These are phyloP conservation scores for Nakazawaea anatomiae DNA, from an alignment of 805 yeast species.

Conservation along the genomic window DNA sequence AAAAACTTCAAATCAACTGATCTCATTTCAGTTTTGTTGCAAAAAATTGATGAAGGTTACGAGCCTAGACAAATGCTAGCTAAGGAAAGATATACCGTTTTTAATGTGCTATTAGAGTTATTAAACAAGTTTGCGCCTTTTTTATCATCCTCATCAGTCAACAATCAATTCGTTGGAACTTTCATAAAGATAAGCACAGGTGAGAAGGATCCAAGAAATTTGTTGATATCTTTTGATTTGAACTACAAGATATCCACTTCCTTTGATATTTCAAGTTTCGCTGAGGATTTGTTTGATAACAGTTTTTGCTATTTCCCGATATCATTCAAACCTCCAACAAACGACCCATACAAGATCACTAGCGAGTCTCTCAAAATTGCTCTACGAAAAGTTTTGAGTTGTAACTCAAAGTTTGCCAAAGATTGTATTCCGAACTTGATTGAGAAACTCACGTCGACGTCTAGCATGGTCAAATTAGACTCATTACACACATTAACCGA, in stretches of 20 bases:
- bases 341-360: slow-evolving; percentile 82
- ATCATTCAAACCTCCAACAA: slow-evolving; percentile 86
- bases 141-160: slow-evolving; percentile 17
- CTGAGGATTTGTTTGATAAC: slow-evolving; percentile 77
- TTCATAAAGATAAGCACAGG: slow-evolving; percentile 72
- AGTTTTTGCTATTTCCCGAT: slow-evolving; percentile 96
- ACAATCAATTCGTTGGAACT: slow-evolving; percentile 42
- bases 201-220: slow-evolving; percentile 92
- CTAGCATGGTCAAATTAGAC: slow-evolving; percentile 68
- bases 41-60: slow-evolving; percentile 32
- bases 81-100: slow-evolving; percentile 53
- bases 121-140: slow-evolving; percentile 23
- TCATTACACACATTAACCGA: slow-evolving; percentile 55
- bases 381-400: slow-evolving; percentile 56
- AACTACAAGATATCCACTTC: slow-evolving; percentile 38
- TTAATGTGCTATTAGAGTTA: slow-evolving; percentile 38
- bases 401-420: slow-evolving; percentile 56
- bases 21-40: slow-evolving; percentile 29
- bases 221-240: slow-evolving; percentile 62
- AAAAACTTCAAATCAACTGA: slow-evolving; percentile 36
- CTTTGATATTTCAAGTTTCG: slow-evolving; percentile 33
- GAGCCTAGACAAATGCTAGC: slow-evolving; percentile 57
- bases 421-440: slow-evolving; percentile 74
- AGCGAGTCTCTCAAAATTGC: slow-evolving; percentile 61
- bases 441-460: slow-evolving; percentile 74